These are phyloP conservation scores for Hymenoscyphus salicellus DNA, from an alignment of 2,329 filamentous ascomycete genomes.

Conservation along the genomic window DNA sequence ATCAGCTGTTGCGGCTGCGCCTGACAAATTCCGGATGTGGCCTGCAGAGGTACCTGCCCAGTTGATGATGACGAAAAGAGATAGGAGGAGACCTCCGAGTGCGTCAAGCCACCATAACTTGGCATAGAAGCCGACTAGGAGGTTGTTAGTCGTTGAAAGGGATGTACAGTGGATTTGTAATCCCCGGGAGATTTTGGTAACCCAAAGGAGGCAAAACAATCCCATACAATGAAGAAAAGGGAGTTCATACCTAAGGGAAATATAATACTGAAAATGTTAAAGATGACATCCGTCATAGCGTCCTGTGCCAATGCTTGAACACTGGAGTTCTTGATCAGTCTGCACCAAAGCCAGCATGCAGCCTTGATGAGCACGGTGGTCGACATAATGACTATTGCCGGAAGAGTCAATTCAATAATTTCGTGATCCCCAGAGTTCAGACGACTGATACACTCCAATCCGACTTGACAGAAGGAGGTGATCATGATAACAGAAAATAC, in stretches of 20 bases:
- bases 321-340: conserved; percentile 59
- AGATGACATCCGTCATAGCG: conserved; percentile 62
- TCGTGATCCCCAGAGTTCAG: conserved; percentile 49
- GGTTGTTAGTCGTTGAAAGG: conserved; percentile 2
- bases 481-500: conserved; percentile 64
- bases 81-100: conserved; percentile 59
- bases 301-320: conserved; percentile 63
- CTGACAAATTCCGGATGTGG: conserved; percentile 57
- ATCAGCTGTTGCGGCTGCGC: conserved; percentile 52
- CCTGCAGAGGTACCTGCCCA: conserved; percentile 61
- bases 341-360: conserved; percentile 58
- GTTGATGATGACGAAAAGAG: conserved; percentile 66
- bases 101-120: conserved; percentile 66
- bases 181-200: not conserved
- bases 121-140: conserved; percentile 52
- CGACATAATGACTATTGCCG: conserved; percentile 56
- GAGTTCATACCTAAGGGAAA: conserved; percentile 49
- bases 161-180: not conserved
- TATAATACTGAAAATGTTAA: conserved; percentile 61
- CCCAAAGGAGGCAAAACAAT: not conserved
- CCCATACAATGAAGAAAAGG: not conserved
- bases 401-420: conserved; percentile 48
- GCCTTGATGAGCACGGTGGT: conserved; percentile 58
- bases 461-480: conserved; percentile 59
- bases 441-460: conserved; percentile 58